Evolutionary conservation across 1,139 yeast species (phyloP).

Genomic region (Sugiyamaella paludigena): DNA sequence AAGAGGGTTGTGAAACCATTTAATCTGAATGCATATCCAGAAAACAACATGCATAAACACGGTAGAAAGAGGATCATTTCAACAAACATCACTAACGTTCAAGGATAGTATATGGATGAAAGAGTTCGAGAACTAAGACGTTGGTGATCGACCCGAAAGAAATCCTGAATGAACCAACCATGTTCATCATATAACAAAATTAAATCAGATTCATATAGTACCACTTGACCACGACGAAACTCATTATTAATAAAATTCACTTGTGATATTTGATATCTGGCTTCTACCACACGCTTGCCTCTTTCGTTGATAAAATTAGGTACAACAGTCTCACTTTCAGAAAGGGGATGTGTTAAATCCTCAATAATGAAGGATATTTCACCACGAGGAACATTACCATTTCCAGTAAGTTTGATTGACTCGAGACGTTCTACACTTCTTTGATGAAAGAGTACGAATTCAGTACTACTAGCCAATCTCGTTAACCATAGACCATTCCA

Average conservation of each 20-base stretch:
- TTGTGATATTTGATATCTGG: slow-evolving; percentile 29
- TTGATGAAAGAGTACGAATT: slow-evolving; percentile 30
- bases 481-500: slow-evolving; percentile 34
- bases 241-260: slow-evolving; percentile 25
- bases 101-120: slow-evolving; percentile 6
- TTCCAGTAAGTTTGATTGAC: slow-evolving; percentile 35
- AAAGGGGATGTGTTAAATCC: slow-evolving; percentile 20
- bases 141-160: slow-evolving; percentile 14
- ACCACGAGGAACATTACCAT: slow-evolving; percentile 34
- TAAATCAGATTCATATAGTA: slow-evolving; percentile 19
- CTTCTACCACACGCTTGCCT: slow-evolving; percentile 26
- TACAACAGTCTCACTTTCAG: slow-evolving; percentile 1
- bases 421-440: slow-evolving; percentile 26
- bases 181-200: slow-evolving; percentile 19
- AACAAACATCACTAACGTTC: neutral
- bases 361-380: slow-evolving; percentile 31
- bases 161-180: slow-evolving; percentile 15
- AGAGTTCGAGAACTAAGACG: slow-evolving; percentile 15
- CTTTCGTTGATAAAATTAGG: slow-evolving; percentile 2
- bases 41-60: neutral
- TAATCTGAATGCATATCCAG: neutral
- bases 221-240: slow-evolving; percentile 32
- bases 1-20: too few species aligned
- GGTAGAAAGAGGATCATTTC: neutral
- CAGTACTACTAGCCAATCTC: slow-evolving; percentile 26